Conservation (phyloP, 441 rosid species). For the Erodium trifolium region DNA sequence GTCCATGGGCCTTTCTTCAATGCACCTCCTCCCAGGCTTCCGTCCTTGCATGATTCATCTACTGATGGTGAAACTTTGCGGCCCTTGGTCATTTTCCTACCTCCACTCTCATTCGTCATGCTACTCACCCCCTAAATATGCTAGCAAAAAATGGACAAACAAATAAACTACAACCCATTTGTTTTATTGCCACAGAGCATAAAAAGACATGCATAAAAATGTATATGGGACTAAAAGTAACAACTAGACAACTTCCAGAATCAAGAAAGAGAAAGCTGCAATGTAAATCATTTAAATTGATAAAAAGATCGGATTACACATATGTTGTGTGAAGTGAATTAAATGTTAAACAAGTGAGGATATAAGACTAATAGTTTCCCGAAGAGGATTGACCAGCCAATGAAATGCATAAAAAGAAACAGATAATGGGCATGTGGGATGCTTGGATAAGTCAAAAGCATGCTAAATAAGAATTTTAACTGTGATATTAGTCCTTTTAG, state of each 20-base stretch:
- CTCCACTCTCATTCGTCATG: conserved; percentile 5
- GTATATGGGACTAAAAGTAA: background rate
- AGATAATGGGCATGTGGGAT: background rate
- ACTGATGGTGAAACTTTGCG: conserved; percentile 8
- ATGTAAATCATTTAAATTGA: background rate
- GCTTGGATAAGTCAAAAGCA: background rate
- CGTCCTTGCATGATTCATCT: conserved; percentile 18
- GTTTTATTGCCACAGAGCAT: background rate
- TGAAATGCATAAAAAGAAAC: background rate
- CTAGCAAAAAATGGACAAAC: background rate
- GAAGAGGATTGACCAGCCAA: background rate
- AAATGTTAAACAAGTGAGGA: too few species aligned
- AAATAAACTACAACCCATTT: background rate
- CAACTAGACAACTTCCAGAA: background rate
- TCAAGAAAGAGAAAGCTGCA: background rate
- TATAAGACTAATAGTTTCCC: background rate
- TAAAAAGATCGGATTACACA: background rate
- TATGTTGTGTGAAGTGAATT: too few species aligned
- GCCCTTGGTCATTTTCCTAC: conserved; percentile 11
- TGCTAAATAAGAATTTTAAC: too few species aligned
- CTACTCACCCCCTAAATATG: conserved; percentile 4
- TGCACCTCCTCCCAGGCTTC: background rate
- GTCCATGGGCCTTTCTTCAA: conserved; percentile 32
- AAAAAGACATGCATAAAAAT: background rate
- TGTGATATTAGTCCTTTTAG: too few species aligned